Evolutionary conservation across 2,329 filamentous ascomycete genomes (phyloP).

Genomic region (Claviceps humidiphila): DNA sequence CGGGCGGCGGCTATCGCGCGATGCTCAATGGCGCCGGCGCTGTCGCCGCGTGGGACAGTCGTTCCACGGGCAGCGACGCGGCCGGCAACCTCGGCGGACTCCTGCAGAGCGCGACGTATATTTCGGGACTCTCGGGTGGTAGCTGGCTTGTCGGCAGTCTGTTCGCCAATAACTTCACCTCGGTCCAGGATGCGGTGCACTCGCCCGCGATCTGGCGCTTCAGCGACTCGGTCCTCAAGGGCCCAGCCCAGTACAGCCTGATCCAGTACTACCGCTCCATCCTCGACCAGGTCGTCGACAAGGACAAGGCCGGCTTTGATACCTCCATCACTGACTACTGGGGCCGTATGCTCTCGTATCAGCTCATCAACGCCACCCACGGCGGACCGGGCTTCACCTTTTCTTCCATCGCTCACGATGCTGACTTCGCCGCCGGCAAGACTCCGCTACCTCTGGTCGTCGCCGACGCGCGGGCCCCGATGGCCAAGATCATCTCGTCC

Average conservation of each 20-base stretch:
- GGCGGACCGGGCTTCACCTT: slow-evolving; percentile 71
- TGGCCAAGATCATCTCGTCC: slow-evolving; percentile 28
- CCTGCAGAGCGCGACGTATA: slow-evolving; percentile 68
- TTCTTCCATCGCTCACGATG: slow-evolving; percentile 48
- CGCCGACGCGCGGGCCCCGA: slow-evolving; percentile 33
- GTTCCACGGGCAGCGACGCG: slow-evolving; percentile 36
- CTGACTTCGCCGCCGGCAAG: slow-evolving; percentile 27
- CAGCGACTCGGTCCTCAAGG: slow-evolving; percentile 27
- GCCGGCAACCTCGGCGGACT: slow-evolving; percentile 65
- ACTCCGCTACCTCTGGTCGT: slow-evolving; percentile 37
- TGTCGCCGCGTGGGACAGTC: slow-evolving; percentile 63
- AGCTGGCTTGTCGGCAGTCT: slow-evolving; percentile 77
- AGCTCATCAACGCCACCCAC: slow-evolving; percentile 62
- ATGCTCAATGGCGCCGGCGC: slow-evolving; percentile 73
- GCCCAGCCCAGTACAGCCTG: slow-evolving; percentile 23
- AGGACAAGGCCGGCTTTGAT: slow-evolving; percentile 28
- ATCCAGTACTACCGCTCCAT: slow-evolving; percentile 26
- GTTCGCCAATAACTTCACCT: slow-evolving; percentile 72
- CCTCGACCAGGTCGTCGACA: slow-evolving; percentile 21
- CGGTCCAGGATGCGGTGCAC: slow-evolving; percentile 28
- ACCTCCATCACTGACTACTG: slow-evolving; percentile 79
- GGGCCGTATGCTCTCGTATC: slow-evolving; percentile 75
- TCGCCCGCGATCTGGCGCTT: slow-evolving; percentile 27
- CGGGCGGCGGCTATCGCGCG: slow-evolving; percentile 79
- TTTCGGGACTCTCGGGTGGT: slow-evolving; percentile 70